Conservation (phyloP, 495 filamentous ascomycete genomes). For the Penicillium goetzii region DNA sequence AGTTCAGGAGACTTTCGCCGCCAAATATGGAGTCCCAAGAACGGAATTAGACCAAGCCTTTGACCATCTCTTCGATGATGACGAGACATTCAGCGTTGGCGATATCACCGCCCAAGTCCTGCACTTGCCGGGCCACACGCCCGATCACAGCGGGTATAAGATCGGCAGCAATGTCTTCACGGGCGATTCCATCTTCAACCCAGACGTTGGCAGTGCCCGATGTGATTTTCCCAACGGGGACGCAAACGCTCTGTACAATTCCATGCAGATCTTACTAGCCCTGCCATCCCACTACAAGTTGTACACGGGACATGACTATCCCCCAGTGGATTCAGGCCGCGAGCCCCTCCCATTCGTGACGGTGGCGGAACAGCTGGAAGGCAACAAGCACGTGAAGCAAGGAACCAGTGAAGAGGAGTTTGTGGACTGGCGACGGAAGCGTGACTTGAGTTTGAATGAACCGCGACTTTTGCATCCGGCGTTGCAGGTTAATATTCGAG, state of each 20-base stretch:
- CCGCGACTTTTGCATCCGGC: neutral
- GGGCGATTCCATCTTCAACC: neutral
- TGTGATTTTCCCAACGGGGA: neutral
- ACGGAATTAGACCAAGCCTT: neutral
- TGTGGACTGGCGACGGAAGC: neutral
- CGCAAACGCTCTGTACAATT: neutral
- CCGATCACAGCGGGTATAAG: constrained; percentile 1
- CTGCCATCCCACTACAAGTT: neutral
- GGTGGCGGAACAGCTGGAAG: neutral
- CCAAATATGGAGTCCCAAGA: neutral
- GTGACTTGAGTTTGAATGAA: neutral
- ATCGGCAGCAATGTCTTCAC: constrained; percentile 1
- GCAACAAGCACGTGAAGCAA: neutral
- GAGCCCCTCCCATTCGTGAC: neutral
- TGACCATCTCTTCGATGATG: neutral
- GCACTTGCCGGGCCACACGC: neutral
- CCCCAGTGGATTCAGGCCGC: neutral
- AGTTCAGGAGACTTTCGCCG: neutral
- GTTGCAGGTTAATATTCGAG: constrained; percentile 3
- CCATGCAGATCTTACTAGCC: neutral
- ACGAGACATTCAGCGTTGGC: neutral
- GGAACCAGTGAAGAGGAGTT: neutral
- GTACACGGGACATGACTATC: neutral
- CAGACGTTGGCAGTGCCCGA: neutral
- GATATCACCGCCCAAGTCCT: neutral